These are phyloP conservation scores for Cenchrus americanus DNA, from an alignment of 176 grass and related monocot genomes.

Conservation along the genomic window DNA sequence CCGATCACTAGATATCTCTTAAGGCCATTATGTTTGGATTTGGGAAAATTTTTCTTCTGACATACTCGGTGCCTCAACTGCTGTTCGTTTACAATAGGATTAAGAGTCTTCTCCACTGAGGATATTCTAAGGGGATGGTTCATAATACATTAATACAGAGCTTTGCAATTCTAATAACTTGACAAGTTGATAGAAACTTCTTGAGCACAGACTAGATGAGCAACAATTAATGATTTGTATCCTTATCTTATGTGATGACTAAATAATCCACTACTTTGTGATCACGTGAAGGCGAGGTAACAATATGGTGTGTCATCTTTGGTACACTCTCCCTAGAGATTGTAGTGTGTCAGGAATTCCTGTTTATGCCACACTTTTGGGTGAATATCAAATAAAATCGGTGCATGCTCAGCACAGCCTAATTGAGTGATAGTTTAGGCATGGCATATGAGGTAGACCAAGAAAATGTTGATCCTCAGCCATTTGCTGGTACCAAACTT, in stretches of 20 bases:
- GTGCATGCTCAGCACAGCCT: too few relatives aligned
- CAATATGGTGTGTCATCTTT: not conserved
- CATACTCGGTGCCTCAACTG: not conserved
- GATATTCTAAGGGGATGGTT: not conserved
- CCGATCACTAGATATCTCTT: not conserved
- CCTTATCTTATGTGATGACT: not conserved
- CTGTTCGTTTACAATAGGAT: not conserved
- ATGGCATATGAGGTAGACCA: not conserved
- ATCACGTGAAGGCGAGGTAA: not conserved
- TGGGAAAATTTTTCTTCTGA: not conserved
- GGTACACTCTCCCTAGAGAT: not conserved
- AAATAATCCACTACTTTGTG: not conserved
- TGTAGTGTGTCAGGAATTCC: not conserved
- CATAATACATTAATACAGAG: not conserved
- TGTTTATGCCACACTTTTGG: not conserved
- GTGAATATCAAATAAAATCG: not conserved
- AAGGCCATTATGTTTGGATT: not conserved
- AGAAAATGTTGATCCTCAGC: not conserved
- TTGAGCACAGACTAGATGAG: not conserved
- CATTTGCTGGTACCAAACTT: too few relatives aligned
- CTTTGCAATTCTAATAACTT: not conserved
- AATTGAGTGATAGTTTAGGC: not conserved
- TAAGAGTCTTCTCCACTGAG: not conserved
- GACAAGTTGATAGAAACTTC: not conserved
- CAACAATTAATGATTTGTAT: not conserved